phyloP scores from a whole-genome alignment of 805 yeast species.

The Priceomyces castillae region DNA sequence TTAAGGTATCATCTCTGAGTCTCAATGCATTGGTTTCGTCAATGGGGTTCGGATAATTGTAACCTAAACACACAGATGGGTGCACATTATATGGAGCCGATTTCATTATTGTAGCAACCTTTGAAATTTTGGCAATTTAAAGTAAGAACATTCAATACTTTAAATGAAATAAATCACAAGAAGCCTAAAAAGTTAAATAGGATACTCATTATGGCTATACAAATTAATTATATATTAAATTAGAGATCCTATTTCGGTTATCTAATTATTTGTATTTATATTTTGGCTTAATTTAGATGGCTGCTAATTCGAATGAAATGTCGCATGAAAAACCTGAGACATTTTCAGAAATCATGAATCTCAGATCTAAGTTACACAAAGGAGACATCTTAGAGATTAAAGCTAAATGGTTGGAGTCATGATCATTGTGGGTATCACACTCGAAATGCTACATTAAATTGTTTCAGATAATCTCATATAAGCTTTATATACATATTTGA shows the following conservation, averaged over 20 bases:
- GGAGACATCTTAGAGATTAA: too few species aligned
- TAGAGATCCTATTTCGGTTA: constrained; percentile 6
- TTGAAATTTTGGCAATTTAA: background rate
- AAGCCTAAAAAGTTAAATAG: too few species aligned
- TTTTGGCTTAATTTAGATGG: constrained; percentile 2
- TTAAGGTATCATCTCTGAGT: constrained; percentile 2
- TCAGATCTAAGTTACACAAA: background rate
- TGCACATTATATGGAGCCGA: constrained; percentile 9
- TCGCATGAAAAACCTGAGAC: background rate
- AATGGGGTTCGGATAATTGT: constrained; percentile 10
- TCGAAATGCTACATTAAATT: too few species aligned
- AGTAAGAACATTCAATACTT: background rate
- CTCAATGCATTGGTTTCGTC: constrained; percentile 1
- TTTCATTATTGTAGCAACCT: background rate
- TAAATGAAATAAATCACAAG: background rate
- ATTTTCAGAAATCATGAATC: background rate
- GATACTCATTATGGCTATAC: too few species aligned
- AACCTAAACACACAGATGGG: constrained; percentile 12
- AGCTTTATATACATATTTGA: too few species aligned
- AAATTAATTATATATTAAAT: background rate
- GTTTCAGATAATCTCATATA: too few species aligned
- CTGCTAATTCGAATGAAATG: background rate
- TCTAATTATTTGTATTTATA: constrained; percentile 16
- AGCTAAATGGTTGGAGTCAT: too few species aligned
- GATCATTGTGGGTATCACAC: too few species aligned